These are phyloP conservation scores for Biscogniauxia mediterranea DNA, from an alignment of 2,329 filamentous ascomycete genomes.

Conservation along the genomic window DNA sequence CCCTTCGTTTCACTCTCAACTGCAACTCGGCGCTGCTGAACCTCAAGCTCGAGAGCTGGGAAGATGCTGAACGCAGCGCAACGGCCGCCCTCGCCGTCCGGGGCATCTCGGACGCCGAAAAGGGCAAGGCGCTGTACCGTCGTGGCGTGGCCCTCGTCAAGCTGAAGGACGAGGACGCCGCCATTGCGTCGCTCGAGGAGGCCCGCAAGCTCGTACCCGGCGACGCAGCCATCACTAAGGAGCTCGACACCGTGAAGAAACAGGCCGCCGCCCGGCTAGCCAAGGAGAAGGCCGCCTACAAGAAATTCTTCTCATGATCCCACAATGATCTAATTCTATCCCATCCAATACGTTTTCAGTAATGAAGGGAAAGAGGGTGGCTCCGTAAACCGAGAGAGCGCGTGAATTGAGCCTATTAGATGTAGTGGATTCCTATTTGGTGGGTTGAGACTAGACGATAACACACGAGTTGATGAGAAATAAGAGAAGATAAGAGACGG, in stretches of 20 bases:
- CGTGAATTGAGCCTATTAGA: too few species aligned
- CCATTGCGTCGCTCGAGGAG: constrained; percentile 70
- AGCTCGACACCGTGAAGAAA: constrained; percentile 77
- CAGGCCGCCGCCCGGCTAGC: constrained; percentile 68
- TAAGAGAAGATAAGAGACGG: not conserved
- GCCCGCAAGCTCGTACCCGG: constrained; percentile 72
- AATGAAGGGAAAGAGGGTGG: not conserved
- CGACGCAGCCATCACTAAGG: constrained; percentile 72
- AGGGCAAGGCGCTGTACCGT: constrained; percentile 86
- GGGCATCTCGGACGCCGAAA: constrained; percentile 69
- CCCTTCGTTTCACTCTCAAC: constrained; percentile 81
- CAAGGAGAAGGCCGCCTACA: constrained; percentile 90
- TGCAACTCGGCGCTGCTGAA: constrained; percentile 85
- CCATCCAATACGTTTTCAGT: not conserved
- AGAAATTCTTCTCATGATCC: constrained; percentile 76
- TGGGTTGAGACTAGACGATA: not conserved
- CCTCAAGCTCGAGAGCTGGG: constrained; percentile 73
- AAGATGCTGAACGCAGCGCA: constrained; percentile 69
- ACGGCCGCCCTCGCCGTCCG: constrained; percentile 68
- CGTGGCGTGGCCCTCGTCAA: constrained; percentile 73
- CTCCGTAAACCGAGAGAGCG: too few species aligned
- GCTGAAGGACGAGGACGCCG: constrained; percentile 81
- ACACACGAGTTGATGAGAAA: not conserved
- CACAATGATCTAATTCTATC: not conserved
- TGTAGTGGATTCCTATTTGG: not conserved